Conservation (phyloP, 2,329 filamentous ascomycete genomes). For the Pyrenophora seminiperda region DNA sequence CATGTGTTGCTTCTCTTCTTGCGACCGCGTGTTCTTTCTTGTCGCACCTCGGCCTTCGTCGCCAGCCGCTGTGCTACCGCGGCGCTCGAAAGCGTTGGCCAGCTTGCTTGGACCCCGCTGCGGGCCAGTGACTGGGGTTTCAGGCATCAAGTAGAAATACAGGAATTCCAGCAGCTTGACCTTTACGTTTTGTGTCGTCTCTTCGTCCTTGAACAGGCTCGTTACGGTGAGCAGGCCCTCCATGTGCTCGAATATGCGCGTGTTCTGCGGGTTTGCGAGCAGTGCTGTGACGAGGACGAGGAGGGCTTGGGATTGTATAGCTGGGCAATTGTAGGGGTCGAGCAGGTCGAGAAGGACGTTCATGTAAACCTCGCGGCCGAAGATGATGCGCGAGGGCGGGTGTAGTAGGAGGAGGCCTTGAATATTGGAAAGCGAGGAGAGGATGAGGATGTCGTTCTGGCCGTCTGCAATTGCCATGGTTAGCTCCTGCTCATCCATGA, state of each 20-base stretch:
- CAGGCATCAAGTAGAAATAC: conserved; percentile 98
- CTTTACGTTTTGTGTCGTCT: conserved; percentile 86
- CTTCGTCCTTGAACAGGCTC: conserved; percentile 86
- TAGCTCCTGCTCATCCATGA: background rate
- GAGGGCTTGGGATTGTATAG: conserved; percentile 87
- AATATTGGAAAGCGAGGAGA: conserved; percentile 84
- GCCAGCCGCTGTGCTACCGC: conserved; percentile 36
- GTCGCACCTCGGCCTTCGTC: conserved; percentile 35
- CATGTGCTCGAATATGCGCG: conserved; percentile 86
- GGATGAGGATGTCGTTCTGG: conserved; percentile 84
- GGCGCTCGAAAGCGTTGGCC: conserved; percentile 38
- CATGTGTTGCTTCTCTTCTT: conserved; percentile 80
- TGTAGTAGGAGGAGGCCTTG: conserved; percentile 89
- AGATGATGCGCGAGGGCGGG: conserved; percentile 84
- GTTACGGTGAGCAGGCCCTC: conserved; percentile 92
- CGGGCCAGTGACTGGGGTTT: conserved; percentile 61
- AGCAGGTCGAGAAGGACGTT: conserved; percentile 94
- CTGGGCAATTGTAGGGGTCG: conserved; percentile 85
- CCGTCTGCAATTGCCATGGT: conserved; percentile 58
- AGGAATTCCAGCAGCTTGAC: conserved; percentile 96
- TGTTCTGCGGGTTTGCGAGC: conserved; percentile 84
- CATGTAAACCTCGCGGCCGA: conserved; percentile 91
- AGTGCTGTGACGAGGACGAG: conserved; percentile 89
- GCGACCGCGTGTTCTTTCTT: conserved; percentile 59
- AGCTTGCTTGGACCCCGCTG: conserved; percentile 44